Evolutionary conservation across 805 yeast species (phyloP).

Genomic region (Helenozyma rhizophorensis): DNA sequence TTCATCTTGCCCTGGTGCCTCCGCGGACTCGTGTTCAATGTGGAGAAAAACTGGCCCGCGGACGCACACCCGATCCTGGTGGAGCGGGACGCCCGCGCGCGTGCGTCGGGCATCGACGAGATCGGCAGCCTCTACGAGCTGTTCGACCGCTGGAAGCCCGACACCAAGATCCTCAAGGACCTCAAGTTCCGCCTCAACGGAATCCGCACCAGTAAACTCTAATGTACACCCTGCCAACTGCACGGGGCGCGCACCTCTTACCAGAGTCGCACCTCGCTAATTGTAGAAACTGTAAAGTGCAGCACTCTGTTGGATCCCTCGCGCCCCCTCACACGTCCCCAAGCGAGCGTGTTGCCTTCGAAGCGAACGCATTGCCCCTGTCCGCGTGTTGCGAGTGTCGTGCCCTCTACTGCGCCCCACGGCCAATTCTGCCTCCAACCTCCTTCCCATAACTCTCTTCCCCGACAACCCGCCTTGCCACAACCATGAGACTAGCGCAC

Average conservation of each 20-base stretch:
- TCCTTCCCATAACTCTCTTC: too few relatives aligned
- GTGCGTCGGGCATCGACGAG: slow-evolving; percentile 43
- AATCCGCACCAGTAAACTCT: slow-evolving; percentile 37
- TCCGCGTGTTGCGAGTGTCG: too few relatives aligned
- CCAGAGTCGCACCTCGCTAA: too few relatives aligned
- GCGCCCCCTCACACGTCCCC: too few relatives aligned
- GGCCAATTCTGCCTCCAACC: too few relatives aligned
- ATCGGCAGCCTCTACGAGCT: slow-evolving; percentile 58
- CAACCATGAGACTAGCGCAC: slow-evolving; percentile 3
- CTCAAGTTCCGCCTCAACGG: slow-evolving; percentile 74
- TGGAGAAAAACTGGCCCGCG: slow-evolving; percentile 44
- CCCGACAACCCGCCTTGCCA: too few relatives aligned
- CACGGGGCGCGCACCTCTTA: too few relatives aligned
- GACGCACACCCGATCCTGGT: slow-evolving; percentile 36
- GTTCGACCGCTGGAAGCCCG: slow-evolving; percentile 87
- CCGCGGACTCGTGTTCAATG: slow-evolving; percentile 66
- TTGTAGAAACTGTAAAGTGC: too few relatives aligned
- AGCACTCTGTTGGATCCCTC: too few relatives aligned
- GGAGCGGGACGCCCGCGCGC: slow-evolving; percentile 8
- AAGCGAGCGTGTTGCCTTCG: too few relatives aligned
- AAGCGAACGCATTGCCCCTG: too few relatives aligned
- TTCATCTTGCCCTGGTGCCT: slow-evolving; percentile 90
- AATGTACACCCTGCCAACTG: slow-evolving; percentile 1
- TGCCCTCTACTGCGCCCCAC: too few relatives aligned
- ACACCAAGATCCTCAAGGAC: slow-evolving; percentile 74